Conservation (phyloP, 2,329 filamentous ascomycete genomes). For the Knufia fluminis region DNA sequence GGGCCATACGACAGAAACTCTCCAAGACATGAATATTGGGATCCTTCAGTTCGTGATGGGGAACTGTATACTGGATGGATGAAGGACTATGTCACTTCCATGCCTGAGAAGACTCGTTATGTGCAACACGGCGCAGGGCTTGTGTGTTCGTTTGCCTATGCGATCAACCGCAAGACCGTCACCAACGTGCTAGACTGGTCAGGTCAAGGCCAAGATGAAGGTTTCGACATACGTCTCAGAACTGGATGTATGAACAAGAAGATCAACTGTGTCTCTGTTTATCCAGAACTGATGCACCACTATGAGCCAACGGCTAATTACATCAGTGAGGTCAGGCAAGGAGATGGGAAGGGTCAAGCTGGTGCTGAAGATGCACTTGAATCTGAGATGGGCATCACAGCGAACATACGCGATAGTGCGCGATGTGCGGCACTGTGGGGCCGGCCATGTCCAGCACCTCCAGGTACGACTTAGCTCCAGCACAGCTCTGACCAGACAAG, state of each 20-base stretch:
- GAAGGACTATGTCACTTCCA: conserved; percentile 8
- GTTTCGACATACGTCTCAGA: conserved; percentile 30
- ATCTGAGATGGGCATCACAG: conserved; percentile 26
- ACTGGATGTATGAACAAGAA: conserved; percentile 24
- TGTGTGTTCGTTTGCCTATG: conserved; percentile 16
- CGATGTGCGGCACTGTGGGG: conserved; percentile 29
- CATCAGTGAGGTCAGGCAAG: conserved; percentile 22
- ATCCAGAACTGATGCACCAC: conserved; percentile 30
- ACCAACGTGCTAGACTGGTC: conserved; percentile 25
- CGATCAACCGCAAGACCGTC: conserved; percentile 32
- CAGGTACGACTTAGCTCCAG: no score
- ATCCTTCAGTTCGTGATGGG: neutral
- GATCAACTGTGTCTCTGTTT: conserved; percentile 29
- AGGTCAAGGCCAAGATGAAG: conserved; percentile 10
- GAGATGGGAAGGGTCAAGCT: conserved; percentile 17
- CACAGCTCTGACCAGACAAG: no score
- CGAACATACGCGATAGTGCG: conserved; percentile 30
- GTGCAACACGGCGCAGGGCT: conserved; percentile 3
- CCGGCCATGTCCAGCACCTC: conserved; percentile 17
- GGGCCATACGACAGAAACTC: neutral
- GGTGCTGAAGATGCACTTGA: conserved; percentile 23
- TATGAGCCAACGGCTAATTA: conserved; percentile 27
- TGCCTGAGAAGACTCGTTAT: conserved; percentile 3
- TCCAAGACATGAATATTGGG: neutral
- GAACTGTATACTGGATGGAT: conserved; percentile 10